Conservation (phyloP, 2,329 filamentous ascomycete genomes). For the Colletotrichum costaricense region DNA sequence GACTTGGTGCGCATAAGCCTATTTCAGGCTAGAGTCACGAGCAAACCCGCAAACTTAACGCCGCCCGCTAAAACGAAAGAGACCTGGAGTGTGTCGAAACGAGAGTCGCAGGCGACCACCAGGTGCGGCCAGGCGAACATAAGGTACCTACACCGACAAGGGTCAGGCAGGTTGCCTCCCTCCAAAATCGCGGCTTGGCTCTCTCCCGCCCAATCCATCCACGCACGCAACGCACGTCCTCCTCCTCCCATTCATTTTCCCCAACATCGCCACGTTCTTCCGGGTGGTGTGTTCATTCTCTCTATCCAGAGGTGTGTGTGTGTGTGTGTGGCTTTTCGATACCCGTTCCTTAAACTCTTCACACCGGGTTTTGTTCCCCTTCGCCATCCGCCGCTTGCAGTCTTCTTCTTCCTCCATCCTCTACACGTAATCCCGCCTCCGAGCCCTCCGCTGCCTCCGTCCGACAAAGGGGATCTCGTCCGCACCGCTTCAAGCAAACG, state of each 20-base stretch:
- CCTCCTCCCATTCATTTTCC: not conserved
- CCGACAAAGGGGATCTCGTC: not conserved
- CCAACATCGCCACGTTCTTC: constrained; percentile 27
- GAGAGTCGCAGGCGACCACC: not conserved
- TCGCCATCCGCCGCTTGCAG: not conserved
- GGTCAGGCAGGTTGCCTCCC: constrained; percentile 11
- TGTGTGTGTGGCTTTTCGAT: not conserved
- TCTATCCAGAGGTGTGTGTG: not conserved
- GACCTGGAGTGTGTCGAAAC: not conserved
- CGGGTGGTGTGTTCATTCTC: constrained; percentile 10
- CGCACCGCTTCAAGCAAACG: not conserved
- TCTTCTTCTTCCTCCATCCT: not conserved
- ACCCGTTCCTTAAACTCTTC: not conserved
- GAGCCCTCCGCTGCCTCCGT: not conserved
- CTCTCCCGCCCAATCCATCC: constrained; percentile 24
- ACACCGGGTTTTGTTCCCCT: not conserved
- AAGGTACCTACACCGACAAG: not conserved
- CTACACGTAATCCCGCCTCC: not conserved
- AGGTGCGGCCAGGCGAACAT: not conserved
- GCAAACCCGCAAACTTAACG: constrained; percentile 28
- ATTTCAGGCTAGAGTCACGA: constrained; percentile 35
- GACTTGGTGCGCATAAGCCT: constrained; percentile 28
- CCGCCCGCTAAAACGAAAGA: constrained; percentile 14
- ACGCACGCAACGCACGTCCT: constrained; percentile 6
- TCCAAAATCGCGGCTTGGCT: constrained; percentile 28